phyloP scores from a whole-genome alignment of 768 basidiomycete genomes.

The Phlegmacium glaucopus region DNA sequence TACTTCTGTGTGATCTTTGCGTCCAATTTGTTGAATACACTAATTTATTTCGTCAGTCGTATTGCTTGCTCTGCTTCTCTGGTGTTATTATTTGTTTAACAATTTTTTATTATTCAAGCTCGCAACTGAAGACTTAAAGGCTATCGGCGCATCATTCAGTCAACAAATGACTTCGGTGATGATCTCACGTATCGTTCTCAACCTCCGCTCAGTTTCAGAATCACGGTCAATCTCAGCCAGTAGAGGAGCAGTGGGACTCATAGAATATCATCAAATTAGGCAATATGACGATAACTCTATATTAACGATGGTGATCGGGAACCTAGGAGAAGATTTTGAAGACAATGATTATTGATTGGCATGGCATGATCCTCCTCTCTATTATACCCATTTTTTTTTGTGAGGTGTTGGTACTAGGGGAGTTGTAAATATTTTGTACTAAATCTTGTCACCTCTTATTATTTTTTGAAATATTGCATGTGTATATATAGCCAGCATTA shows the following conservation, averaged over 20 bases:
- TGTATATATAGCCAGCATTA: too few species aligned
- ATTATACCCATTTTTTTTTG: too few species aligned
- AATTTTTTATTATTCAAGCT: neutral
- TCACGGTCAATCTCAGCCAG: neutral
- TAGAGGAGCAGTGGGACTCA: too few species aligned
- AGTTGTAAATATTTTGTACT: too few species aligned
- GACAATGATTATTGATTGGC: neutral
- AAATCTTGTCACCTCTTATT: too few species aligned
- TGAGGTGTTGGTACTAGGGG: too few species aligned
- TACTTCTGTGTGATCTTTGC: slow-evolving; percentile 16
- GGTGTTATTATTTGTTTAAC: neutral
- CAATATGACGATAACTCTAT: neutral
- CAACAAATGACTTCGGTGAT: slow-evolving; percentile 11
- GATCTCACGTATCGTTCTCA: slow-evolving; percentile 13
- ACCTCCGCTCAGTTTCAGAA: slow-evolving; percentile 4
- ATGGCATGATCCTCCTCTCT: too few species aligned
- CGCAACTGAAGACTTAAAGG: slow-evolving; percentile 6
- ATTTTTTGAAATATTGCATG: too few species aligned
- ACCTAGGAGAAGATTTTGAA: slow-evolving; percentile 1
- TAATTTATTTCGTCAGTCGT: slow-evolving; percentile 15
- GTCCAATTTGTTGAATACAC: slow-evolving; percentile 16
- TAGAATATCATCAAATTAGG: neutral
- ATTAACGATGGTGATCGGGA: neutral
- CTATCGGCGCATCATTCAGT: slow-evolving; percentile 15
- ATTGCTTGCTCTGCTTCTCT: neutral